Evolutionary conservation across 768 basidiomycete species (phyloP).

Genomic region (Ephemerocybe angulata): DNA sequence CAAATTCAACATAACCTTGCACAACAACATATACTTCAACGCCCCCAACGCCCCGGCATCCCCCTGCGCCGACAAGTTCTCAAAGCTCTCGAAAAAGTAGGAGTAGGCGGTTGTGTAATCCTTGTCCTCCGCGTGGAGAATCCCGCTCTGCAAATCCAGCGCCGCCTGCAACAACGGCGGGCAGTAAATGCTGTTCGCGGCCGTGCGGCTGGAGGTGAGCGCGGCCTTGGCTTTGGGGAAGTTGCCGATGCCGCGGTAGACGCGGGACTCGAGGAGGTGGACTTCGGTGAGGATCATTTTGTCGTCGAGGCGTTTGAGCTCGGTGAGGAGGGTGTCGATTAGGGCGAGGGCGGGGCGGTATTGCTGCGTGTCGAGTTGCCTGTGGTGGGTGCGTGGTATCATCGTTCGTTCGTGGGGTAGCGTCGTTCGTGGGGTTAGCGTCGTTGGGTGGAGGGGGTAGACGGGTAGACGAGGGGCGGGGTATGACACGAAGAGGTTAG

Average conservation of each 20-base stretch:
- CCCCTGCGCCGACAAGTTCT: constrained; percentile 77
- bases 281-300: constrained; percentile 98
- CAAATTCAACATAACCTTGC: constrained; percentile 96
- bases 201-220: constrained; percentile 85
- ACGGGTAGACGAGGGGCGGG: not conserved
- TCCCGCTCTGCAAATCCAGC: constrained; percentile 56
- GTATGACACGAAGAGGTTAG: not conserved
- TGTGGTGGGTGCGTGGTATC: constrained; percentile 24
- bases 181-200: constrained; percentile 95
- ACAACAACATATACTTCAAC: constrained; percentile 96
- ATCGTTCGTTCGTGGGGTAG: not conserved
- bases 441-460: not conserved
- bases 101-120: constrained; percentile 97
- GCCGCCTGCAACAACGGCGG: constrained; percentile 41
- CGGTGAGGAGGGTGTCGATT: constrained; percentile 85
- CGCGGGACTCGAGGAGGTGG: constrained; percentile 87
- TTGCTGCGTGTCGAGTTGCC: constrained; percentile 71
- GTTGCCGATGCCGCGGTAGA: constrained; percentile 87
- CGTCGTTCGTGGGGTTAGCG: not conserved
- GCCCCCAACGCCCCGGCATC: constrained; percentile 76
- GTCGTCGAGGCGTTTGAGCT: constrained; percentile 91
- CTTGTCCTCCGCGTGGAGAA: constrained; percentile 94
- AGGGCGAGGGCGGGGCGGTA: constrained; percentile 76
- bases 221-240: constrained; percentile 91
- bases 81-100: constrained; percentile 97